Base-by-base conservation (phyloP, 306 rosid species). In the Cucumis cinereus region DNA sequence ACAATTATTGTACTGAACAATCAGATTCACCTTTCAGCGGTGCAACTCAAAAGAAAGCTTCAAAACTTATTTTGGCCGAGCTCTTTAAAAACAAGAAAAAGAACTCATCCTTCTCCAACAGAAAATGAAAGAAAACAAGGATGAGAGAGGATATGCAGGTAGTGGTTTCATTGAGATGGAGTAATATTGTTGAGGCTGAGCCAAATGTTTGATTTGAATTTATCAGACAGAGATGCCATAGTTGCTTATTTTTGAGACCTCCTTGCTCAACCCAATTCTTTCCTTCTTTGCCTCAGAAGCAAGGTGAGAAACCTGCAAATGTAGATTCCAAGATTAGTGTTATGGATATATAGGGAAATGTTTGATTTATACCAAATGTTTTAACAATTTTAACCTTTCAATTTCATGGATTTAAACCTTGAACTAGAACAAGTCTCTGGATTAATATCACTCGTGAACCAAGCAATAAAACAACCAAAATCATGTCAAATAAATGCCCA, bases 221-320 rank as follows among this genome's bases (percentile, higher is more conserved):
- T 72, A 73, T 94, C 90, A 94, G 83, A 94, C 86, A 8, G 98
- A 89, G 82, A 91, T 89, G 67, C 98, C 98, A 73, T 87, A 85
- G 77, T 94, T 88, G 85, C 91, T 91, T 38, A 94, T 91, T 88
- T 89, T 90, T 30, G 90, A 74, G 80, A 94, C 80, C 87, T 86
- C 90, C 88, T 90, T 90, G 50, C 88, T 82, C 86, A 91, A 79
- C 49, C 83, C 78, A 26, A 61, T 85, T 79, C 90, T 90, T 83
- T 89, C 93, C 75, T 73, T 81, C 93, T 91, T 91, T 45, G 90
- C 90, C 79, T 90, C 93, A 24, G 89, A 83, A 59, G 88, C 87
- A 84, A 94, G 88, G 38, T 78, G 80, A 53, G 92, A 84, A 81
- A 94, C 95, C 98, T 94, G 86, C 81, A 75, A 75, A 70, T 12